Conservation (phyloP, 495 filamentous ascomycete genomes). For the Xylaria flabelliformis region DNA sequence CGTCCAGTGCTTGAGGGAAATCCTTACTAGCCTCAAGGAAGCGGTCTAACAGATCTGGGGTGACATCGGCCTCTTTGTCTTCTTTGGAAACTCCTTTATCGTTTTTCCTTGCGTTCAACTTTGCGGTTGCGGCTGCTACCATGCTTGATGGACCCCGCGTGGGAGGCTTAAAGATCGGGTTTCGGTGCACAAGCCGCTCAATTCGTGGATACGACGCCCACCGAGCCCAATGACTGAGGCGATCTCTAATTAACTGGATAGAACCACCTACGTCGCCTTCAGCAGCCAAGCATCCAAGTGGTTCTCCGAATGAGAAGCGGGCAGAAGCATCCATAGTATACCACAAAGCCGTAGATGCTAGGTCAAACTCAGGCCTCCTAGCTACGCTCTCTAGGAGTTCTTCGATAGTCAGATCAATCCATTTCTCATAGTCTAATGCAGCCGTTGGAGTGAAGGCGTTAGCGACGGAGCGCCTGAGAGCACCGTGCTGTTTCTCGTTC, state of each 20-base stretch:
- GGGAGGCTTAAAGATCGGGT: conserved; percentile 32
- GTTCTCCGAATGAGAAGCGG: conserved; percentile 36
- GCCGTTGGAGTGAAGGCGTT: conserved; percentile 39
- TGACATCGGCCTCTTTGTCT: not conserved
- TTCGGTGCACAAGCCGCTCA: conserved; percentile 39
- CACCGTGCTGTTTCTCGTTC: conserved; percentile 34
- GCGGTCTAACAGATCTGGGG: conserved; percentile 15
- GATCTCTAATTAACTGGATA: conserved; percentile 33
- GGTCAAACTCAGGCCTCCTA: conserved; percentile 27
- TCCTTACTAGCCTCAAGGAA: conserved; percentile 37
- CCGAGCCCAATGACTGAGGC: conserved; percentile 36
- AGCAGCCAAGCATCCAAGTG: conserved; percentile 33
- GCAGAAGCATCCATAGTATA: conserved; percentile 39
- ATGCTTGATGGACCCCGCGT: conserved; percentile 29
- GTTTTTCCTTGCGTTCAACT: conserved; percentile 26
- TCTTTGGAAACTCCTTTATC: not conserved
- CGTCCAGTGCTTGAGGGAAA: conserved; percentile 40
- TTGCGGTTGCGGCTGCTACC: conserved; percentile 26
- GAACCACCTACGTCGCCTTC: conserved; percentile 37
- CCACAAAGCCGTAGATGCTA: conserved; percentile 32
- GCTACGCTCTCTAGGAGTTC: conserved; percentile 30
- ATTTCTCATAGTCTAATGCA: conserved; percentile 35
- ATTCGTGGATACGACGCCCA: conserved; percentile 38
- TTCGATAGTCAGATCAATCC: conserved; percentile 33
- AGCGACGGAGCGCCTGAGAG: conserved; percentile 38